A percentile compares a stretch with the other conserved stretches of the same genome.
These are phyloP conservation scores for Aureobasidium leucospermi DNA, from an alignment of 2,329 filamentous ascomycete genomes.

Conservation along the genomic window DNA sequence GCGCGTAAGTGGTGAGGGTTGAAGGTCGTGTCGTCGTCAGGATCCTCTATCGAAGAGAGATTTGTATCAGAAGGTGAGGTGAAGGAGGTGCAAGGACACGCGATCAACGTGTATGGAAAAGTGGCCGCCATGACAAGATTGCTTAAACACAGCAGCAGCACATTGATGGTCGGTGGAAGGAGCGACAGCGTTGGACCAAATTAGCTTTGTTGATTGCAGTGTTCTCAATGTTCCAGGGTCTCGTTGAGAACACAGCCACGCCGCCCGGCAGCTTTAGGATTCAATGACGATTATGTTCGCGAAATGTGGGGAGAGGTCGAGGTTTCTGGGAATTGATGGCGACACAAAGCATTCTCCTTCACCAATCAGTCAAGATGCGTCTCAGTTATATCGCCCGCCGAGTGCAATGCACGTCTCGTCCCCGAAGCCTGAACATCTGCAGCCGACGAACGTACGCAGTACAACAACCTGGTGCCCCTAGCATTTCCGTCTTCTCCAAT, in stretches of 20 bases:
- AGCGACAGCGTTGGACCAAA: not conserved
- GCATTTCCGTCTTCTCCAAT: conserved; percentile 86
- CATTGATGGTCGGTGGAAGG: not conserved
- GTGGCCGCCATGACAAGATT: conserved; percentile 41
- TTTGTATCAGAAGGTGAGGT: conserved; percentile 22
- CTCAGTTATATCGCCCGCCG: not conserved
- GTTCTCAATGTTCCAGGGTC: not conserved
- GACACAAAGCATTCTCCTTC: not conserved
- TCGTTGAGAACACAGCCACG: not conserved
- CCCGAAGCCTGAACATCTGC: not conserved
- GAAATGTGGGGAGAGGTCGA: conserved; percentile 6
- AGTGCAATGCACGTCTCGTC: not conserved
- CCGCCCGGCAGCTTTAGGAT: not conserved
- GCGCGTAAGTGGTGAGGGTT: conserved; percentile 78
- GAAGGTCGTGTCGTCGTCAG: conserved; percentile 58
- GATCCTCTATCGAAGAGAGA: not conserved
- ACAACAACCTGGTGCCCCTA: conserved; percentile 67
- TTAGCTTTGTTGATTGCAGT: not conserved
- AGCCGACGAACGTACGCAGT: conserved; percentile 55
- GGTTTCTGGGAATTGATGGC: not conserved
- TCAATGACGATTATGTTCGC: conserved; percentile 2
- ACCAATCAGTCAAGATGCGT: not conserved
- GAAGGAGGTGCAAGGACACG: conserved; percentile 49
- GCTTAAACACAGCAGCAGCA: not conserved
- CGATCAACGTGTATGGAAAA: conserved; percentile 59